Base-by-base conservation (phyloP, 73 alveolate genomes). In the Effrenium voratum region DNA sequence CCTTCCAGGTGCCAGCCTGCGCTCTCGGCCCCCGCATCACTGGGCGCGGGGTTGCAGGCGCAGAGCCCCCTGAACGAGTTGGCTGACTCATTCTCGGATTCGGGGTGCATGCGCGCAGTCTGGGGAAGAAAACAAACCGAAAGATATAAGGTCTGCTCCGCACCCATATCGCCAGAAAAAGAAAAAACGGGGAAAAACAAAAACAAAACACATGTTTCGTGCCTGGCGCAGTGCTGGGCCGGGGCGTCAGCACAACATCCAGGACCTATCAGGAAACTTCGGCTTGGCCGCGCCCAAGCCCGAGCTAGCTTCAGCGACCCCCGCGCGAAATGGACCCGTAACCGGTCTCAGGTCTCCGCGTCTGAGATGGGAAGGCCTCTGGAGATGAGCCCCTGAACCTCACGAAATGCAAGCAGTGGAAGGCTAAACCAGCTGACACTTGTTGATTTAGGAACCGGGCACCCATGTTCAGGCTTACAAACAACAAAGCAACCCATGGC, bases 11-110 rank as follows among this genome's bases (percentile, higher is more conserved):
- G 28, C 83, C 95, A 10, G 60, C 63, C 66, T 87, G 95, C 15
- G 95, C 95, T 1, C 95, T 60, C 30, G 95, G 80, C 47, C 95
- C 95, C 44, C 95, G 95, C 80, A 87, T 87, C 84, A 87, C 95
- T 5, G 95, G 95, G 5, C 95, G 95, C 12, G 95, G 95, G 16
- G 95, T 87, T n/a, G 84, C 80, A 30, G 95, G 95, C 5, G 80
- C 80, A 15, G 95, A 87, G 45, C 95, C 95, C 36, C 57, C 34
- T 50, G 40, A 24, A 5, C 15, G 8, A 12, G 26, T 52, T 52
- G 8, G 63, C 63, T 19, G 63, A 52, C n/a, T n/a, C n/a, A n/a
- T n/a, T n/a, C n/a, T n/a, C n/a, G n/a, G n/a, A n/a, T n/a, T n/a
- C n/a, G n/a, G n/a, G n/a, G n/a, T n/a, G n/a, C n/a, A n/a, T n/a